Evolutionary conservation across 176 grass and related monocot species (phyloP).

Genomic region (Zizania latifolia): DNA sequence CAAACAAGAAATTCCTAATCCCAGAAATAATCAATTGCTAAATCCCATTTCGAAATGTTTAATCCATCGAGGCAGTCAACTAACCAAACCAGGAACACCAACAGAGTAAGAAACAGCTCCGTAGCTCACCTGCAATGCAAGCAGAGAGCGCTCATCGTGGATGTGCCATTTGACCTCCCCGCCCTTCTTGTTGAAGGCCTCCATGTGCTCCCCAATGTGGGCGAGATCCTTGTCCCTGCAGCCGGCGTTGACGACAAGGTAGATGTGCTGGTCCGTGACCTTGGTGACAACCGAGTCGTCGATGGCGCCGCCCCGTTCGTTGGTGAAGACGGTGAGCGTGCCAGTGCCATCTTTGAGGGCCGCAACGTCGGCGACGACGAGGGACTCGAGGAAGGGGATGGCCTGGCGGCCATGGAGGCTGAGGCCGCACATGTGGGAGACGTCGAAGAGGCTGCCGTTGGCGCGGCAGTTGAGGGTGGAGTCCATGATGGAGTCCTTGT

Average conservation of each 20-base stretch:
- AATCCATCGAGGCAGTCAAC: not conserved
- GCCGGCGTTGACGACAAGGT: conserved; percentile 92
- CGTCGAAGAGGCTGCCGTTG: conserved; percentile 82
- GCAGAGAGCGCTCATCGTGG: conserved; percentile 87
- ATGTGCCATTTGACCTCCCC: conserved; percentile 81
- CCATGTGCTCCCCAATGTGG: conserved; percentile 81
- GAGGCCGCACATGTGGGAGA: conserved; percentile 96
- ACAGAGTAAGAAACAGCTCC: not conserved
- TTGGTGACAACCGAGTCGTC: conserved; percentile 77
- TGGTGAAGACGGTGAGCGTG: conserved; percentile 82
- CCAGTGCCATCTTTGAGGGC: conserved; percentile 63
- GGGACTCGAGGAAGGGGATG: conserved; percentile 74
- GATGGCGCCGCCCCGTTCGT: conserved; percentile 80
- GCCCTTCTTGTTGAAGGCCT: conserved; percentile 72
- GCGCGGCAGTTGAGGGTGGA: conserved; percentile 92
- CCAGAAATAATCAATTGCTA: not conserved
- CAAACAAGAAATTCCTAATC: not conserved
- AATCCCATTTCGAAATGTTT: not conserved
- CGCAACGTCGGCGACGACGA: conserved; percentile 82
- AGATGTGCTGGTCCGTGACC: conserved; percentile 76
- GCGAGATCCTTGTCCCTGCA: conserved; percentile 95
- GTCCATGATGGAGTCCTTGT: conserved; percentile 98
- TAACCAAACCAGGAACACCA: not conserved
- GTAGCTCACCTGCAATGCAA: conserved; percentile 86
- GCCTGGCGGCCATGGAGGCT: conserved; percentile 56